Conservation (phyloP, 352 stramenopile species). For the Pythium apleroticum region DNA sequence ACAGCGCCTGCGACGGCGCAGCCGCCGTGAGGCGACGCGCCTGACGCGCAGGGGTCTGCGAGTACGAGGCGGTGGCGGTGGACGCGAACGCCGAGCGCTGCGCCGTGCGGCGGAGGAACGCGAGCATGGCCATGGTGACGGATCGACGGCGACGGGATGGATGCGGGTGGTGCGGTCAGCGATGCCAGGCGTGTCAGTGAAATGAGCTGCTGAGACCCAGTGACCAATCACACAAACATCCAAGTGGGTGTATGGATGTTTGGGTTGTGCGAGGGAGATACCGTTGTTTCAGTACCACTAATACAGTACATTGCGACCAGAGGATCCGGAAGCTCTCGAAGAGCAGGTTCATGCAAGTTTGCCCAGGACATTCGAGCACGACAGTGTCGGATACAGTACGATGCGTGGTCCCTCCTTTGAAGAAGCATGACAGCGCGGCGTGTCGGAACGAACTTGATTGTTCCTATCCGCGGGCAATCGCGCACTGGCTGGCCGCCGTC, state of each 20-base stretch:
- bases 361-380: too few relatives aligned
- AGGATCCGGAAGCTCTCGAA: not conserved
- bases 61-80: not conserved
- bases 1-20: conserved; percentile 9
- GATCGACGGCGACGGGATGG: not conserved
- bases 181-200: conserved; percentile 4
- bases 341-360: not conserved
- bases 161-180: conserved; percentile 15
- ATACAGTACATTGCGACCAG: conserved; percentile 4
- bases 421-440: not conserved
- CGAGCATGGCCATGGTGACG: conserved; percentile 31
- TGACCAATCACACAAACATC: not conserved
- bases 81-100: conserved; percentile 24
- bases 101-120: conserved; percentile 33
- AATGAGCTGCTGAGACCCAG: conserved; percentile 2
- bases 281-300: not conserved
- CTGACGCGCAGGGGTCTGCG: not conserved
- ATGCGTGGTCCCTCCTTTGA: not conserved
- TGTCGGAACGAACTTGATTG: not conserved
- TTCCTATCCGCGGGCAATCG: not conserved
- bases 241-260: not conserved
- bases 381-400: too few relatives aligned
- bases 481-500: not conserved
- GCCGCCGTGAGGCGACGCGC: not conserved
- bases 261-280: not conserved